Evolutionary conservation across 345 rosid species (phyloP), one percentile per base, ranked within the genome.

Genomic region (Sonneratia caseolaris): DNA sequence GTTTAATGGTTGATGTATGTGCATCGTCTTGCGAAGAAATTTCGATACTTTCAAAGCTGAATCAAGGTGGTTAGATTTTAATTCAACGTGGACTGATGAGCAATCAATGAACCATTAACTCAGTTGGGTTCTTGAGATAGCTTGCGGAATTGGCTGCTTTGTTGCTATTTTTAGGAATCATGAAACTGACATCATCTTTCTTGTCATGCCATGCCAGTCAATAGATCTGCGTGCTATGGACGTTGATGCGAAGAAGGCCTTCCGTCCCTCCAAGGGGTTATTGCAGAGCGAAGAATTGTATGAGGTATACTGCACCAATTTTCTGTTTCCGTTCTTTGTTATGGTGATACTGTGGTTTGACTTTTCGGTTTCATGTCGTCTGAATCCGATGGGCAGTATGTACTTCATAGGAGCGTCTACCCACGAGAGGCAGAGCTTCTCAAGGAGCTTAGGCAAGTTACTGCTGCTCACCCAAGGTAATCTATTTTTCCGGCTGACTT

Each of bases 391-490:
- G 71, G 9, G 51, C 88, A 89, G 92, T 92, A 92, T 77, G 66
- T 90, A 40, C 68, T 88, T 61, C 88, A 84, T 79, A 90, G 90
- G 1, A 87, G 83, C 51, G 96, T 92, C 70, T 86, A 79, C 68
- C 97, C 97, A 6, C 84, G 88, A 7, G 97, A 90, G 65, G 81
- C 85, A 14, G 82, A 82, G 74, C 75, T 76, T 67, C 84, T 92
- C 57, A 90, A 78, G 79, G 94, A 92, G 79, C 85, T 92, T 9
- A 82, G 94, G 64, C 73, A 76, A 51, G 68, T 78, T 37, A 88
- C 90, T 37, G 87, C 83, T 64, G 69, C 40, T 81, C 91, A 86
- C 38, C 96, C 92, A 19, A 11, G 68, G 87, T 82, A 77, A 19
- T 15, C 42, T 16, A 37, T 10, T 24, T 47, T 9, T 11, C 11